Percentiles rank a stretch among this genome's conserved stretches.
Evolutionary conservation across 2,329 filamentous ascomycete genomes (phyloP).

Genomic region (Stachybotrys echinatus): DNA sequence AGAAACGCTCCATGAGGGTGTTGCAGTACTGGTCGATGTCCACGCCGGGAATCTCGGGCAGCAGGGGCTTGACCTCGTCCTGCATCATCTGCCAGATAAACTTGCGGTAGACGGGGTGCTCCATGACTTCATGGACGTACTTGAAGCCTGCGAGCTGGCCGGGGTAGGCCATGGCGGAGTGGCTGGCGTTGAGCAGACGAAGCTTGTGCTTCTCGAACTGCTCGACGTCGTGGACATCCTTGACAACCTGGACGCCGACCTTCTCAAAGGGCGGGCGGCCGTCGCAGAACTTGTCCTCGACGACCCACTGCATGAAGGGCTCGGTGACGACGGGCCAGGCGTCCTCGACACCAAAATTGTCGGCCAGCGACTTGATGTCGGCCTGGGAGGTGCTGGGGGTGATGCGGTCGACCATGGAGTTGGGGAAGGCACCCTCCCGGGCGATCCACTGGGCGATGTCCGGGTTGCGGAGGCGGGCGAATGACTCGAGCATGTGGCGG

Average conservation of each 20-base stretch:
- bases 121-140: constrained; percentile 50
- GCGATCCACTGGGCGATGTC: constrained; percentile 43
- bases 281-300: constrained; percentile 46
- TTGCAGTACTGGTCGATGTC: constrained; percentile 47
- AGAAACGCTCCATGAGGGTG: constrained; percentile 48
- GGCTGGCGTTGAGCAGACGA: constrained; percentile 46
- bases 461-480: constrained; percentile 40
- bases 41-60: constrained; percentile 44
- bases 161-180: constrained; percentile 46
- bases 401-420: constrained; percentile 52
- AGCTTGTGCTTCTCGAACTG: constrained; percentile 53
- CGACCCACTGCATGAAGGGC: constrained; percentile 52
- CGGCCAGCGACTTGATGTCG: constrained; percentile 39
- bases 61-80: constrained; percentile 45
- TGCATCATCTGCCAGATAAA: constrained; percentile 52
- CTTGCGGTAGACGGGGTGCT: constrained; percentile 38
- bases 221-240: constrained; percentile 45
- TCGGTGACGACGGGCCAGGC: constrained; percentile 49
- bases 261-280: constrained; percentile 47
- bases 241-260: constrained; percentile 47
- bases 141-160: constrained; percentile 46
- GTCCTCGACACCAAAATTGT: constrained; percentile 41
- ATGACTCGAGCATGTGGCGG: constrained; percentile 44
- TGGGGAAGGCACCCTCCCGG: constrained; percentile 44
- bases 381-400: constrained; percentile 41